Conservation (phyloP, 108 stramenopile genomes). For the Nannochloropsis salina region DNA sequence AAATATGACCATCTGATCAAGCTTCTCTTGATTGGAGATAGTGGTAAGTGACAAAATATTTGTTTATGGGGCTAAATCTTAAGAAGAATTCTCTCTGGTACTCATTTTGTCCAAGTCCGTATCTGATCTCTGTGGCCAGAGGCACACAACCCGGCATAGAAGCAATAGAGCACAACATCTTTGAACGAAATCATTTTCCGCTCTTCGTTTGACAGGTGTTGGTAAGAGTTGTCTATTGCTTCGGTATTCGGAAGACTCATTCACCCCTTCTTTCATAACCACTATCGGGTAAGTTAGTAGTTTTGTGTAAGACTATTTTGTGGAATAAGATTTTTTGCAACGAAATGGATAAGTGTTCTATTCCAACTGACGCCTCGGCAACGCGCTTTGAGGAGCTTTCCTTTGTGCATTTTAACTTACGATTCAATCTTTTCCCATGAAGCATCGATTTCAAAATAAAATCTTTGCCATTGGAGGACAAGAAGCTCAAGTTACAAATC, state of each 20-base stretch:
- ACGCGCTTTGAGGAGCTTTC: neutral
- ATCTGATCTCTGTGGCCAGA: too few species aligned
- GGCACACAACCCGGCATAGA: too few species aligned
- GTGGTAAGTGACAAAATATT: slow-evolving; percentile 33
- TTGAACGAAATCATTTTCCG: too few species aligned
- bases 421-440: neutral
- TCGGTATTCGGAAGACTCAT: slow-evolving; percentile 50
- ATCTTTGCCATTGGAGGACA: slow-evolving; percentile 33
- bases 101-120: too few species aligned
- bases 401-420: neutral
- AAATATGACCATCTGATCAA: slow-evolving; percentile 50
- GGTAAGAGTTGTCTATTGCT: slow-evolving; percentile 53
- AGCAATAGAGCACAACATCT: too few species aligned
- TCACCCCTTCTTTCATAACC: slow-evolving; percentile 47
- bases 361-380: neutral
- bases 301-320: too few species aligned
- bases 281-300: slow-evolving; percentile 45
- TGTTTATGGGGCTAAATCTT: neutral
- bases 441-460: slow-evolving; percentile 56
- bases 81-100: neutral
- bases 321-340: neutral
- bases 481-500: slow-evolving; percentile 87
- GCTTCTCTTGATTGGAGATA: slow-evolving; percentile 48
- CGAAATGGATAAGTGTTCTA: neutral
- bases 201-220: slow-evolving; percentile 28